Evolutionary conservation across 179 eudicot species (phyloP), one percentile per base, ranked within the genome.

Genomic region (Drosera spatulata): DNA sequence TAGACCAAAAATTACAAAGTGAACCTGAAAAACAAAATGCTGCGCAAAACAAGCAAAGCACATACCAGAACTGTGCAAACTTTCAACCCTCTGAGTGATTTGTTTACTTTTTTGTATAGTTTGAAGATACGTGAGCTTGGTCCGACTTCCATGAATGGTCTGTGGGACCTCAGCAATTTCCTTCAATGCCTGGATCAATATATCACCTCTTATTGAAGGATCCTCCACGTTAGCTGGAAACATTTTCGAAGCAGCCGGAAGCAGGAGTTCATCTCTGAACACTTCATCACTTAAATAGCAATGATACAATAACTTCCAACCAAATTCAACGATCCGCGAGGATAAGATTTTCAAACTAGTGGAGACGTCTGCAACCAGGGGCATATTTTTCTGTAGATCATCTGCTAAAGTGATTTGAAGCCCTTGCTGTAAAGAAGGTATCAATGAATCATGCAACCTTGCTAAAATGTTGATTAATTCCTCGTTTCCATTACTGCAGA

Each of bases 171-270:
- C 82, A 79, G 69, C 71, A 47, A 93, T 81, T 65, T 89, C 99
- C 63, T 77, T 86, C 49, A 93, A 75, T 39, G 86, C 76, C 69
- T 93, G 95, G 69, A 93, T 61, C 77, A 93, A 65, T 71, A 93
- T 83, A 67, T 93, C 99, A 61, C 95, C 85, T 78, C 99, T 79
- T 66, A 93, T 76, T 37, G 74, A 53, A 64, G 96, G 95, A 70
- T 93, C 96, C 71, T 86, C 99, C 48, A 93, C 88, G 49, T 73
- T 85, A 61, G 95, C 90, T 41, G 99, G 99, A 76, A 84, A 89
- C 79, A 93, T 93, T 77, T 93, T 89, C 69, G 76, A 66, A 64
- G 82, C 66, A 73, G 71, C 66, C 22, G 90, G 90, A 60, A 81
- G 71, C 64, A 80, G 71, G 77, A 70, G 64, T 65, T 65, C 43